Evolutionary conservation across 23 red algal species (phyloP), one percentile per base, ranked within the genome.

Genomic region (Gracilariopsis chorda): DNA sequence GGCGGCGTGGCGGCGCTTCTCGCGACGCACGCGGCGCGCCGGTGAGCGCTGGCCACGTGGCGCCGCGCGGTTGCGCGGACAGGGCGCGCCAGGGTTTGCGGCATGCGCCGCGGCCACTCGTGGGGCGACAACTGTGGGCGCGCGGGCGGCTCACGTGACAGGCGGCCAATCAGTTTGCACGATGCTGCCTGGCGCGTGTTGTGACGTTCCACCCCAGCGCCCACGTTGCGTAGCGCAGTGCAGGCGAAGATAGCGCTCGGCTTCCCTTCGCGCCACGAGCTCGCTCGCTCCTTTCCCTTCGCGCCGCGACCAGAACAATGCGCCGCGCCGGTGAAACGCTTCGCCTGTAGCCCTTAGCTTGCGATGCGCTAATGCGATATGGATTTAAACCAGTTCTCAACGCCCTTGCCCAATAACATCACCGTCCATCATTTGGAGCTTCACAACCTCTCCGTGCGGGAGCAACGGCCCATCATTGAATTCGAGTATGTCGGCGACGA

Each of bases 361-460:
- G 6, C 2, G 7, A 3, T 29, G 2, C 32, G 6, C 6, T 7
- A 29, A 29, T 24, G 42, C 45, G 29, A 13, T 1, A 80, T 78
- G 86, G 35, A 77, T 51, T 77, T 92, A 21, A 49, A 48, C 29
- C 42, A 76, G 41, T 80, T 94, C 52, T 86, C 72, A 46, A 42
- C 67, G 5, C 64, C 81, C 11, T 41, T 98, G 47, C 96, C 96
- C 7, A 78, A 93, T 9, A 92, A 91, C 23, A 91, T 98, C 20
- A 98, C 96, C 21, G 69, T 93, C 14, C 88, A 86, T 48, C 96
- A 98, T 59, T 91, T 95, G 60, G 87, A 95, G 60, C 74, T 98
- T 23, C 94, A 93, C 77, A 89, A 93, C 45, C 71, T 93, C 24
- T 93, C 78, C 21, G 86, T 98, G 27, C 44, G 63, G 23, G 80